Evolutionary conservation across 768 basidiomycete genomes (phyloP).

Genomic region (Tylopilus plumbeoviolaceoides): DNA sequence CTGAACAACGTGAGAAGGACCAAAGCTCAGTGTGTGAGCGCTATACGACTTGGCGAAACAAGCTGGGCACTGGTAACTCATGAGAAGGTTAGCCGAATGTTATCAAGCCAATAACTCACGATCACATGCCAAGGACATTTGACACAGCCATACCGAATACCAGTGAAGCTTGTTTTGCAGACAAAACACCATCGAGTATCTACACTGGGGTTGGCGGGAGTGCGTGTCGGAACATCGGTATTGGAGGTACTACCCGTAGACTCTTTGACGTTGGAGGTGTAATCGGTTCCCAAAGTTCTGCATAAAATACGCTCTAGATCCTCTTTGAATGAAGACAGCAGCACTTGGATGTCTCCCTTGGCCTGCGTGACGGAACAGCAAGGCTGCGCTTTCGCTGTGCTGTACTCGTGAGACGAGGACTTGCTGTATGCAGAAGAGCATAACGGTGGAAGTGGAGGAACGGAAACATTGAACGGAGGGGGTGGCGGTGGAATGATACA

Average conservation of each 20-base stretch:
- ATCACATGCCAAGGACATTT: slow-evolving; percentile 31
- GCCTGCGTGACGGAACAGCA: slow-evolving; percentile 46
- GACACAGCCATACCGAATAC: slow-evolving; percentile 29
- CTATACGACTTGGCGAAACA: slow-evolving; percentile 28
- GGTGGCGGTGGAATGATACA: slow-evolving; percentile 16
- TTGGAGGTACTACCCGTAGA: not conserved
- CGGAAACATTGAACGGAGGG: slow-evolving; percentile 2
- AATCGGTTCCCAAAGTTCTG: slow-evolving; percentile 30
- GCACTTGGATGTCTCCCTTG: slow-evolving; percentile 44
- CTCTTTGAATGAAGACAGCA: slow-evolving; percentile 49
- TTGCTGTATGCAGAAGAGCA: not conserved
- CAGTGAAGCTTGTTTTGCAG: slow-evolving; percentile 23
- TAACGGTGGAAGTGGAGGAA: not conserved
- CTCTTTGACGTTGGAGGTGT: not conserved
- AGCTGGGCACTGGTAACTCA: slow-evolving; percentile 19
- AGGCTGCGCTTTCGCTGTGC: not conserved
- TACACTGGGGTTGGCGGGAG: not conserved
- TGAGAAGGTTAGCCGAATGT: not conserved
- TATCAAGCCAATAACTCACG: slow-evolving; percentile 17
- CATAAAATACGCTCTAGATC: slow-evolving; percentile 48
- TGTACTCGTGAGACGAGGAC: not conserved
- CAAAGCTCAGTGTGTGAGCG: slow-evolving; percentile 30
- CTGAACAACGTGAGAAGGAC: slow-evolving; percentile 28
- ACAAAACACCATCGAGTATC: slow-evolving; percentile 26
- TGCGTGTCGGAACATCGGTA: not conserved